phyloP scores from a whole-genome alignment of 805 yeast species.

The Saccharomycopsis guyanensis region DNA sequence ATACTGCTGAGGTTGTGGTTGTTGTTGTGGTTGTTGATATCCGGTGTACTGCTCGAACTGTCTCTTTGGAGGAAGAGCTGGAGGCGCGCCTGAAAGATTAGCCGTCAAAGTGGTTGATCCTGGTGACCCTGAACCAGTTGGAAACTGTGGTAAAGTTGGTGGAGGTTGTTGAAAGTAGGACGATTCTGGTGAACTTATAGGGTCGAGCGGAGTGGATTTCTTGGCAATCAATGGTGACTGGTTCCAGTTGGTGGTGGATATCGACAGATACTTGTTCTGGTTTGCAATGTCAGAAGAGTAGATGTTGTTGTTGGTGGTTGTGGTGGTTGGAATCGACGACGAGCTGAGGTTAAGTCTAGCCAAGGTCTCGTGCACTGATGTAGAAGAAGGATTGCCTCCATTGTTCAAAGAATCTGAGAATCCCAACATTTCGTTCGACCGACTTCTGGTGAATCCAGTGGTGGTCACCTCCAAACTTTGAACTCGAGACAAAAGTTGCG shows the following conservation, averaged over 20 bases:
- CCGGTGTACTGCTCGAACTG: neutral
- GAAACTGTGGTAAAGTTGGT: conserved; percentile 10
- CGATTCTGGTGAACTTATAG: conserved; percentile 10
- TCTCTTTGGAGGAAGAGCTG: conserved; percentile 14
- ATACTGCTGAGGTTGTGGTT: neutral
- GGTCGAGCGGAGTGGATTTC: conserved; percentile 8
- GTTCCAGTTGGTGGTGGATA: conserved; percentile 15
- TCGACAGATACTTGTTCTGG: conserved; percentile 22
- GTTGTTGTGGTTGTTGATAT: conserved; percentile 1
- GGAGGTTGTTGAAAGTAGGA: conserved; percentile 5
- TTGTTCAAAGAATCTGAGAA: conserved; percentile 1
- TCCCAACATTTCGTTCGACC: conserved; percentile 24
- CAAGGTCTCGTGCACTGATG: conserved; percentile 23
- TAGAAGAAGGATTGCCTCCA: conserved; percentile 1
- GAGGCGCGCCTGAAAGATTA: conserved; percentile 1
- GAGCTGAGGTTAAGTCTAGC: conserved; percentile 20
- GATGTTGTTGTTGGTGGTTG: conserved; percentile 15
- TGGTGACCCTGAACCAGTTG: neutral
- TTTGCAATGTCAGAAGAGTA: conserved; percentile 24
- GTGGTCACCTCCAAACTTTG: conserved; percentile 23
- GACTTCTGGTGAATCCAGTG: conserved; percentile 23
- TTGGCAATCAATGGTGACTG: conserved; percentile 17
- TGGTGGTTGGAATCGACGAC: conserved; percentile 9
- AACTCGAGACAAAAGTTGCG: conserved; percentile 30
- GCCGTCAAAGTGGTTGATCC: neutral